A percentile compares a stretch with the other conserved stretches of the same genome.
phyloP scores from a whole-genome alignment of 345 rosid genomes.

The Xanthoceras sorbifolium region DNA sequence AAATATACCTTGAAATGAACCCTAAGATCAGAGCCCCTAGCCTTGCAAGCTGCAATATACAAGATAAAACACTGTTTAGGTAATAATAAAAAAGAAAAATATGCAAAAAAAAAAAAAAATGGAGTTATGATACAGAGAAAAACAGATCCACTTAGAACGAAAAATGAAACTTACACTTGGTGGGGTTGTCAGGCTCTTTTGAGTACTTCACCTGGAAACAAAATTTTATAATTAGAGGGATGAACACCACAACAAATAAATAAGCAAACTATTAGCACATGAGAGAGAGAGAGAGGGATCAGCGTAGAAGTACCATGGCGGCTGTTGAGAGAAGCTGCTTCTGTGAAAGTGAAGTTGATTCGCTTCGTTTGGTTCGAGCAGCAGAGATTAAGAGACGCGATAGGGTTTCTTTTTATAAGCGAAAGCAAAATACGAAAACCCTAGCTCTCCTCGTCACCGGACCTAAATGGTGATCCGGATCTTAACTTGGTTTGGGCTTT shows the following conservation, averaged over 20 bases:
- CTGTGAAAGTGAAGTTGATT: not conserved
- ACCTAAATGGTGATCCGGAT: not conserved
- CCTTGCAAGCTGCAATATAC: conserved; percentile 78
- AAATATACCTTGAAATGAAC: conserved; percentile 85
- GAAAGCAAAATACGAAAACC: conserved; percentile 8
- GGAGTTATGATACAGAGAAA: not conserved
- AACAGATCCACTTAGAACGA: not conserved
- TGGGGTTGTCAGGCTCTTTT: conserved; percentile 83
- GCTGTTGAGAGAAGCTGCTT: conserved; percentile 21
- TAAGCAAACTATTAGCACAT: not conserved
- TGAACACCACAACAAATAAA: too few species aligned
- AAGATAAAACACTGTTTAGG: not conserved
- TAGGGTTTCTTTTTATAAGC: not conserved
- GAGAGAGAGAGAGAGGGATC: not conserved
- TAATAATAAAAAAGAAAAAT: not conserved
- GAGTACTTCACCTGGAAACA: conserved; percentile 88
- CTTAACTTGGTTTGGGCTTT: not conserved
- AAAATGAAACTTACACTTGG: conserved; percentile 64
- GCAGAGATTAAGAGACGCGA: not conserved
- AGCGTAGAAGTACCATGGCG: conserved; percentile 35
- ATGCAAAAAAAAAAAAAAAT: not conserved
- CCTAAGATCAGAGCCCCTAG: conserved; percentile 91
- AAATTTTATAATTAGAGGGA: not conserved
- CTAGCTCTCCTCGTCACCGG: not conserved
- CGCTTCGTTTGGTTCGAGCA: conserved; percentile 11